Base-by-base conservation (phyloP, 1,284 basidiomycete genomes). In the Sporisorium reilianum region DNA sequence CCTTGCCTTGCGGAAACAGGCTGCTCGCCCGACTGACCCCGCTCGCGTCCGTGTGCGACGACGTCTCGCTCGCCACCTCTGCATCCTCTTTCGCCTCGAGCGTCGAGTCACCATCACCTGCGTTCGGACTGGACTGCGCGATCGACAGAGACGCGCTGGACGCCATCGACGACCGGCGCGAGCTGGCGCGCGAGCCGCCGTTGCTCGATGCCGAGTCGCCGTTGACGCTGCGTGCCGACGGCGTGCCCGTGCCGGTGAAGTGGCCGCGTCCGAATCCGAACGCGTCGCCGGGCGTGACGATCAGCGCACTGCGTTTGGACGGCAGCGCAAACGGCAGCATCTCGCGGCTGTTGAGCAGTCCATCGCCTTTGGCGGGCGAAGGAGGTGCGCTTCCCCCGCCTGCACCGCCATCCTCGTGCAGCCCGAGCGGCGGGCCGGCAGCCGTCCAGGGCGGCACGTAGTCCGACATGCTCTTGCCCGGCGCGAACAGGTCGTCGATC, bases 291-390 rank as follows among this genome's bases (percentile, higher is more conserved):
- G 58, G 84, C 66, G 57, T 77, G 38, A 93, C 94, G 20, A 91
- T 89, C 14, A 97, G 88, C 81, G 92, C 88, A 26, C 89, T 89
- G 30, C 91, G 90, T 77, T 93, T 90, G 4, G 90, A 90, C 4
- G 95, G 95, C 49, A 97, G 89, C 18, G 91, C 87, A 53, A 97
- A 88, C 0, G 93, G 94, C 14, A 98, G 89, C 94, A 97, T 97
- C 84, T 93, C 90, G 64, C 94, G 89, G 23, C 92, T 93, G 84
- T 97, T 94, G 62, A 97, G 87, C 57, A 67, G 22, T 2, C 65
- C 61, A 32, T 65, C 64, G 2, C 32, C 55, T 51, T 71, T 70
- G 1, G 71, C 41, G 5, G 69, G 64, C 5, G 64, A 66, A 5
- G 71, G 62, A 7, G 68, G 70, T 5, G 45, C 70, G 7, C 57